phyloP scores from a whole-genome alignment of 768 basidiomycete genomes.

The Kwoniella dejecticola region DNA sequence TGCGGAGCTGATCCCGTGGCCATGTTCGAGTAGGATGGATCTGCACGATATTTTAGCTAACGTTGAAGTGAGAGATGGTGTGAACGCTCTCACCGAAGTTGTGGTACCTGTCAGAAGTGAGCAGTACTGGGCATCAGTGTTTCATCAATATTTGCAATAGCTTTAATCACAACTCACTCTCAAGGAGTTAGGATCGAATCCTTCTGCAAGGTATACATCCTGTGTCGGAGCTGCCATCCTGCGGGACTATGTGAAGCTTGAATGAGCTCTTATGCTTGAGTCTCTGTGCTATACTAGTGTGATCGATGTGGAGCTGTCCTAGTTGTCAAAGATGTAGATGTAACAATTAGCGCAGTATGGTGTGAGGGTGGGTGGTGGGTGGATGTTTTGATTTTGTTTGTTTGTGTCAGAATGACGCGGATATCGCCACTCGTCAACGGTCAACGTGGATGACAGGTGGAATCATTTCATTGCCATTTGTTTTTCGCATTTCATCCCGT shows the following conservation, averaged over 20 bases:
- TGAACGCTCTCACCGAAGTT: conserved; percentile 49
- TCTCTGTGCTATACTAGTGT: too few relatives aligned
- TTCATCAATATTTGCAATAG: too few relatives aligned
- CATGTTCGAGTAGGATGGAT: conserved; percentile 45
- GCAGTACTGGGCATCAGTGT: background rate
- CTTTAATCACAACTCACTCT: conserved; percentile 47
- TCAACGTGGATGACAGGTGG: background rate
- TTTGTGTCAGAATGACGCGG: conserved; percentile 8
- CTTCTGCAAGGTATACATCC: conserved; percentile 41
- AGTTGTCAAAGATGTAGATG: background rate
- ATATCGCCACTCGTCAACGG: conserved; percentile 1
- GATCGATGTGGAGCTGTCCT: background rate
- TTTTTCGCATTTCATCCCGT: background rate
- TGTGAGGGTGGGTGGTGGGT: background rate
- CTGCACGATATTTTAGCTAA: too few relatives aligned
- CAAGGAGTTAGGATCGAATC: conserved; percentile 43
- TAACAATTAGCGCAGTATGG: background rate
- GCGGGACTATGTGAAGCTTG: background rate
- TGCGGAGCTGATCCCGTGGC: conserved; percentile 26
- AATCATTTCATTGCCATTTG: conserved; percentile 1
- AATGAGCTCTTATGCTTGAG: too few relatives aligned
- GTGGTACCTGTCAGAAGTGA: conserved; percentile 39
- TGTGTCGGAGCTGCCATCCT: conserved; percentile 37
- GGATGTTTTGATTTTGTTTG: conserved; percentile 4
- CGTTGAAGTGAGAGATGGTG: too few relatives aligned